Evolutionary conservation across 1,284 basidiomycete species (phyloP).

Genomic region (Apiotrichum domesticum): DNA sequence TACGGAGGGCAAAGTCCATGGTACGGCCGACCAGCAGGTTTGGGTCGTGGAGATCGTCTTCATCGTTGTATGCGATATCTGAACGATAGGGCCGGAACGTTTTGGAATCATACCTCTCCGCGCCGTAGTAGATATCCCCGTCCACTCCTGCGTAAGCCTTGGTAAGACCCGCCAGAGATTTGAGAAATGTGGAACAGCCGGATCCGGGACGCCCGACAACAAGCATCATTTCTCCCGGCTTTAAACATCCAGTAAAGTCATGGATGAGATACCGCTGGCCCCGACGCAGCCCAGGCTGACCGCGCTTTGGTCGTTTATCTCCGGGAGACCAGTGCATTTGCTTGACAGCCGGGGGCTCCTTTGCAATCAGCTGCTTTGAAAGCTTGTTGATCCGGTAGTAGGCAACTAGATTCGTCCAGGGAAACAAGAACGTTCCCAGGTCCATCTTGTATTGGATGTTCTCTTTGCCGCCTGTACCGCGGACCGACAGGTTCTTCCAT

Average conservation of each 20-base stretch:
- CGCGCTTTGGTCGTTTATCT: conserved; percentile 10
- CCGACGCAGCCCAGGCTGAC: conserved; percentile 28
- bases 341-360: not conserved
- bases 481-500: conserved; percentile 3
- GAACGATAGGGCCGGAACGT: conserved; percentile 1
- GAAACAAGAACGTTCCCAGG: not conserved
- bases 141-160: conserved; percentile 46
- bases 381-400: not conserved
- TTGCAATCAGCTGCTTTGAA: not conserved
- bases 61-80: conserved; percentile 19
- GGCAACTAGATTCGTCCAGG: not conserved
- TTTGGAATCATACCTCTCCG: conserved; percentile 21
- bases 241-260: conserved; percentile 34
- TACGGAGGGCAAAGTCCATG: conserved; percentile 19
- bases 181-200: conserved; percentile 50
- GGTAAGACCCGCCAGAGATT: conserved; percentile 46
- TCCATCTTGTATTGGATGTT: conserved; percentile 2
- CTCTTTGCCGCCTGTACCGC: not conserved
- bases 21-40: conserved; percentile 19
- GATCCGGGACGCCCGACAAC: conserved; percentile 46
- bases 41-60: conserved; percentile 23
- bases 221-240: conserved; percentile 44
- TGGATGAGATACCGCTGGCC: conserved; percentile 38
- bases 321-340: not conserved
- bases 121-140: conserved; percentile 46